Conservation (phyloP, 2,329 filamentous ascomycete species). For the Metarhizium rileyi region DNA sequence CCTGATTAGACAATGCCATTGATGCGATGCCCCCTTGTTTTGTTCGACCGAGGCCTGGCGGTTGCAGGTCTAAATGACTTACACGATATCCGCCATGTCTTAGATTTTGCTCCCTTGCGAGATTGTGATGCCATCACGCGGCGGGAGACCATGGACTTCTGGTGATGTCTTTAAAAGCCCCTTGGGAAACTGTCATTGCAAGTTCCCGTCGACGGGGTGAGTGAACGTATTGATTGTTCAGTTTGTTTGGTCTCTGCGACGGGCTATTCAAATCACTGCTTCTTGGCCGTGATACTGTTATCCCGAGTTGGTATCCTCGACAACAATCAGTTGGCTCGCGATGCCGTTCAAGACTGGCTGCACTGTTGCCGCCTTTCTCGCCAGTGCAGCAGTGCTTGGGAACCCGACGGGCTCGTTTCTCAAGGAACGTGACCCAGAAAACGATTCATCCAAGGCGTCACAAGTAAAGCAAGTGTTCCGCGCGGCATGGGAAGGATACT, state of each 20-base stretch:
- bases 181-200: too few relatives aligned
- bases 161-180: too few relatives aligned
- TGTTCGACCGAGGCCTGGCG: too few relatives aligned
- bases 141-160: not conserved
- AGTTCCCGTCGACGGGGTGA: too few relatives aligned
- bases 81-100: too few relatives aligned
- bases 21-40: too few relatives aligned
- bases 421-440: not conserved
- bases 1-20: too few relatives aligned
- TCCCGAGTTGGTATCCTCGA: too few relatives aligned
- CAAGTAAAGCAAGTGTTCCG: conserved; percentile 56
- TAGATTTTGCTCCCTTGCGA: not conserved
- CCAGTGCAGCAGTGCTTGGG: not conserved
- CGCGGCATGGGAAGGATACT: conserved; percentile 64
- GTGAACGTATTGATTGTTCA: too few relatives aligned
- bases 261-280: not conserved
- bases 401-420: not conserved
- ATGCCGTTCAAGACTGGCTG: not conserved
- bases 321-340: not conserved
- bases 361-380: not conserved
- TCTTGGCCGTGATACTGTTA: too few relatives aligned
- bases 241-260: too few relatives aligned
- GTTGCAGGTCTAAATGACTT: too few relatives aligned
- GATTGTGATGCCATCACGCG: not conserved
- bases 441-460: not conserved